phyloP scores from a whole-genome alignment of 2,329 filamentous ascomycete genomes.

The Aureobasidium sp. region DNA sequence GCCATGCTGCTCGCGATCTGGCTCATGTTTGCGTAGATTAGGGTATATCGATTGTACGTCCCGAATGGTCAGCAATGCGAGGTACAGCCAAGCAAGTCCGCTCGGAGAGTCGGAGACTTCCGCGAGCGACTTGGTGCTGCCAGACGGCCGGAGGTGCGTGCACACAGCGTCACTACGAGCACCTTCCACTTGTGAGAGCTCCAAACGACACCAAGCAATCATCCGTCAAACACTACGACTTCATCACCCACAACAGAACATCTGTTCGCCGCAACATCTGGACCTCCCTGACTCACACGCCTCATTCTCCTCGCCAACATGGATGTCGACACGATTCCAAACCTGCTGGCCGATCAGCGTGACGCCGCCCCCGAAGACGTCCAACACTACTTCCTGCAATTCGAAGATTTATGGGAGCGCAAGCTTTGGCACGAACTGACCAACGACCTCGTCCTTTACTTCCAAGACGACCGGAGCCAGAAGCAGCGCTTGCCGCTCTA shows the following conservation, averaged over 20 bases:
- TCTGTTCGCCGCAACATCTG: not conserved
- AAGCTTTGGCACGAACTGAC: slow-evolving; percentile 99
- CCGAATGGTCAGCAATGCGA: slow-evolving; percentile 10
- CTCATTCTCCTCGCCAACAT: slow-evolving; percentile 36
- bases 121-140: not conserved
- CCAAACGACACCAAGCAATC: not conserved
- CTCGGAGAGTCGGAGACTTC: not conserved
- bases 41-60: slow-evolving; percentile 2
- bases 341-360: slow-evolving; percentile 86
- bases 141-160: not conserved
- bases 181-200: slow-evolving; percentile 4
- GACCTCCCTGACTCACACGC: not conserved
- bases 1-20: slow-evolving; percentile 18
- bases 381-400: slow-evolving; percentile 78
- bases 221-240: not conserved
- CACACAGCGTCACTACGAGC: not conserved
- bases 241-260: not conserved
- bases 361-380: slow-evolving; percentile 80
- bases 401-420: slow-evolving; percentile 96
- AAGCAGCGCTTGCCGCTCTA: slow-evolving; percentile 82
- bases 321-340: slow-evolving; percentile 80
- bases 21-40: slow-evolving; percentile 7
- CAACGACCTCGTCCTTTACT: slow-evolving; percentile 78
- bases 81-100: slow-evolving; percentile 6
- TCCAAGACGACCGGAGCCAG: slow-evolving; percentile 70